Conservation (phyloP, 257 asterid genomes). For the Jacaranda copaia region DNA sequence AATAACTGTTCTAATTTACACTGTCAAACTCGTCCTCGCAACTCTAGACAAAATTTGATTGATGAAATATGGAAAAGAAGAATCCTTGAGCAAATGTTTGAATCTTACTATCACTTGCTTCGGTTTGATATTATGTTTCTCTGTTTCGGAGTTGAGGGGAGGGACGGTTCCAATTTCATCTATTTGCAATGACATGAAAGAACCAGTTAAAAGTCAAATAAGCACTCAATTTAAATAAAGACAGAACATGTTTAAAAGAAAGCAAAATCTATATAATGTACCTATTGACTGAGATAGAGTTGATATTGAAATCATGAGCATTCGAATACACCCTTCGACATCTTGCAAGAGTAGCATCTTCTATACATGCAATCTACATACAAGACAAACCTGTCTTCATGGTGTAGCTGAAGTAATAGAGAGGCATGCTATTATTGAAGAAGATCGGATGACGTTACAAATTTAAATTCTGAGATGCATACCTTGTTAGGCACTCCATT, state of each 20-base stretch:
- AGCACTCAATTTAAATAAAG: slow-evolving; percentile 6
- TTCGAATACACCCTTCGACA: slow-evolving; percentile 72
- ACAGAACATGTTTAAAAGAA: neutral
- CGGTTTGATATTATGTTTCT: neutral
- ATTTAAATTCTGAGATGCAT: slow-evolving; percentile 33
- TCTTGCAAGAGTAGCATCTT: slow-evolving; percentile 61
- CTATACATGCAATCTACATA: slow-evolving; percentile 52
- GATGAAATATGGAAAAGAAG: slow-evolving; percentile 10
- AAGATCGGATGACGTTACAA: slow-evolving; percentile 5
- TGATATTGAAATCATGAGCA: slow-evolving; percentile 80
- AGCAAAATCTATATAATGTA: slow-evolving; percentile 19
- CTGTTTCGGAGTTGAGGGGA: neutral
- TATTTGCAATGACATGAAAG: slow-evolving; percentile 11
- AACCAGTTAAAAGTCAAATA: neutral
- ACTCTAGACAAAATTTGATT: slow-evolving; percentile 24
- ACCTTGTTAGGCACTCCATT: slow-evolving; percentile 59
- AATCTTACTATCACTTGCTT: slow-evolving; percentile 9
- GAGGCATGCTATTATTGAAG: slow-evolving; percentile 28
- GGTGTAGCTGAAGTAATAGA: neutral
- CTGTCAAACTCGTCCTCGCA: slow-evolving; percentile 10
- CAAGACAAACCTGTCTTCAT: slow-evolving; percentile 31
- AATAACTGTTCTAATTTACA: slow-evolving; percentile 22
- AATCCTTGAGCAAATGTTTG: slow-evolving; percentile 5
- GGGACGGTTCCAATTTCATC: slow-evolving; percentile 21
- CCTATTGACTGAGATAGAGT: slow-evolving; percentile 83